Evolutionary conservation across 345 rosid species (phyloP).

Genomic region (Erodium maritimum): DNA sequence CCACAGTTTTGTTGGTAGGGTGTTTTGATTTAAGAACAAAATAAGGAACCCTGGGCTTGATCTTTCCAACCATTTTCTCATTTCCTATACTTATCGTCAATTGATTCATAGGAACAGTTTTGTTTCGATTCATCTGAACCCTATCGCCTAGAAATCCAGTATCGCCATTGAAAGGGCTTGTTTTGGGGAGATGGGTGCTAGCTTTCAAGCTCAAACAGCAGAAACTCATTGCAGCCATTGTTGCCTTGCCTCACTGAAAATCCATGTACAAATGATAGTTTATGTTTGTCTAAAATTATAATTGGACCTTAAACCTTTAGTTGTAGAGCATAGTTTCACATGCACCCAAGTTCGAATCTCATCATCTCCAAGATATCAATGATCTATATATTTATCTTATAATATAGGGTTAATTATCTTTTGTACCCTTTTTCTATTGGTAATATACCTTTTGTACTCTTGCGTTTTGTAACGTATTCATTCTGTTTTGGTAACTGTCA

Average conservation of each 20-base stretch:
- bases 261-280: slow-evolving; percentile 4
- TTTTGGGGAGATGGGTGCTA: slow-evolving; percentile 25
- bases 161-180: slow-evolving; percentile 25
- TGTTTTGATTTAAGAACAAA: slow-evolving; percentile 57
- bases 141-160: slow-evolving; percentile 50
- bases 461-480: no score
- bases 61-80: slow-evolving; percentile 21
- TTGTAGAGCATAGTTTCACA: no score
- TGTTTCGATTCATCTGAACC: slow-evolving; percentile 28
- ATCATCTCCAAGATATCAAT: no score
- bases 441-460: no score
- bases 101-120: slow-evolving; percentile 18
- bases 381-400: no score
- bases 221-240: slow-evolving; percentile 43
- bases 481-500: no score
- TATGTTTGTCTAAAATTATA: no score
- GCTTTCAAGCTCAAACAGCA: slow-evolving; percentile 30
- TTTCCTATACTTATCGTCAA: slow-evolving; percentile 22
- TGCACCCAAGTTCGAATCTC: no score
- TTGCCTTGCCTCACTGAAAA: background rate
- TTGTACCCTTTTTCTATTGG: no score
- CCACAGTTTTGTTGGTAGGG: slow-evolving; percentile 41
- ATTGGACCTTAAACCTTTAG: no score
- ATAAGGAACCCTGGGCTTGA: slow-evolving; percentile 39
- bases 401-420: no score